Evolutionary conservation across 805 yeast genomes (phyloP).

Genomic region (Ogataea kodamae): DNA sequence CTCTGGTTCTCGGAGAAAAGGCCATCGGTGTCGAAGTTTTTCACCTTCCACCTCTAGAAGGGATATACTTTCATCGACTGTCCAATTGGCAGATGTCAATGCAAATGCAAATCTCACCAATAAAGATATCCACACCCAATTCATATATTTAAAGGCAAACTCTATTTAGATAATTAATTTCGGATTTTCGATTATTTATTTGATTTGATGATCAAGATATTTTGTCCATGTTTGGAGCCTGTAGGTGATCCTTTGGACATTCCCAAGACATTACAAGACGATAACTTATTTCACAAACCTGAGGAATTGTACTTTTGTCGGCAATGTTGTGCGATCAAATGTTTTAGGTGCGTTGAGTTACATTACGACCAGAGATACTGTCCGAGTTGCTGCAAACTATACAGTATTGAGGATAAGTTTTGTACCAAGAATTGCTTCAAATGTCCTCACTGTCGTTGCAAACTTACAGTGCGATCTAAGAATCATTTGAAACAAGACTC

Average conservation of each 20-base stretch:
- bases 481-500: constrained; percentile 11
- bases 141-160: constrained; percentile 4
- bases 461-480: constrained; percentile 19
- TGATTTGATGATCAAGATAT: constrained; percentile 5
- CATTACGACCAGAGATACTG: constrained; percentile 27
- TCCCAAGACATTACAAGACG: constrained; percentile 20
- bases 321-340: constrained; percentile 27
- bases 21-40: constrained; percentile 4
- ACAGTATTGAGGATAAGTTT: constrained; percentile 7
- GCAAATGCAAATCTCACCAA: background rate
- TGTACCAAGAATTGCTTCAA: constrained; percentile 34
- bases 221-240: constrained; percentile 19
- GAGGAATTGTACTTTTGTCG: constrained; percentile 27
- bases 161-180: background rate
- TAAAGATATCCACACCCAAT: constrained; percentile 4
- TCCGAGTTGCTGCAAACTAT: constrained; percentile 24
- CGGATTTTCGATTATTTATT: constrained; percentile 1
- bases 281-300: constrained; percentile 12
- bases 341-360: constrained; percentile 27
- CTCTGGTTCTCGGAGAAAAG: constrained; percentile 3
- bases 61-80: constrained; percentile 8
- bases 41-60: constrained; percentile 12
- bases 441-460: constrained; percentile 32
- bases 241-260: background rate
- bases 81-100: background rate